Evolutionary conservation across 2,329 filamentous ascomycete species (phyloP), one percentile per base, ranked within the genome.

Genomic region (Teratosphaeria epicoccoides): DNA sequence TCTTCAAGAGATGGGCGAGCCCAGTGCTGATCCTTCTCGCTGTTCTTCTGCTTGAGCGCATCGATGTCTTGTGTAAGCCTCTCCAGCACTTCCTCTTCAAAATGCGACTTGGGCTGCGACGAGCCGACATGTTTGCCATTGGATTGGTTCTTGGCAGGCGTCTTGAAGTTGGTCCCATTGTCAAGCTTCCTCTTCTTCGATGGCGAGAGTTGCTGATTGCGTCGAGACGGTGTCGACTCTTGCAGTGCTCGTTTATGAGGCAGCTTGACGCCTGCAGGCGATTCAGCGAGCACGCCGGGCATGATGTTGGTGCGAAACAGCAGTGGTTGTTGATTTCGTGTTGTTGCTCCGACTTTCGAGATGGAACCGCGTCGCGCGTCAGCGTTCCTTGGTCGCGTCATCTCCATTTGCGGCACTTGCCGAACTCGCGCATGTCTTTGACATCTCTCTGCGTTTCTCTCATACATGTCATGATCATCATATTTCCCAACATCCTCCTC

Each of bases 1-100:
- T 77, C 73, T 22, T 73, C 73, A 25, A 88, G 66, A 25, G 70
- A 68, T 14, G 84, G 84, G 49, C 84, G 74, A 46, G 85, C 83
- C 94, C 93, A 98, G 66, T 88, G 79, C 69, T 98, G 93, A 67
- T 97, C 91, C 68, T 84, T 94, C 66, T 98, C 93, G 2, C 87
- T 78, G 70, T 94, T 97, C 69, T 79, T 87, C 63, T 87, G 78
- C 74, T 90, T 95, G 59, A 94, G 76, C 20, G 84, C 86, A 23
- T 81, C 84, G 55, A 97, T 90, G 66, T 96, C 89, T 70, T 97
- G 91, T 55, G 88, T 93, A 70, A 98, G 80, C 74, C 95, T 95
- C 76, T 96, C 91, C 55, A 98, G 77, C 2, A 95, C 88, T 66
- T 96, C 89, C 53, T 86, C 84, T 70, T 97, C 93, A 67, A 98